These are phyloP conservation scores for Lonicera japonica DNA, from an alignment of 129 eudicot species.

Conservation along the genomic window DNA sequence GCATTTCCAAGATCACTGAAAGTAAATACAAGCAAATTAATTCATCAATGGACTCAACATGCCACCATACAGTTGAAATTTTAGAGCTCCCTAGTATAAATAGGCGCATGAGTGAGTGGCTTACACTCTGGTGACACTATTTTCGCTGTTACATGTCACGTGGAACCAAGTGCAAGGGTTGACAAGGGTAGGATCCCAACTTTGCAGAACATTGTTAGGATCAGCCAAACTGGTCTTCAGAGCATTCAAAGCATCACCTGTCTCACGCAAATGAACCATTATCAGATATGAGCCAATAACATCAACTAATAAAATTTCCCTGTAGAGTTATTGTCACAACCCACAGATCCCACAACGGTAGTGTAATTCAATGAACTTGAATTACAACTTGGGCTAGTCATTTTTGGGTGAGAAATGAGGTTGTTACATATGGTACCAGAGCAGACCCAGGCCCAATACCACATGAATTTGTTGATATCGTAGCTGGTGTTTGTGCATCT, in stretches of 20 bases:
- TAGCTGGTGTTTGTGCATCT: too few relatives aligned
- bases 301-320: background rate
- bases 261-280: slow-evolving; percentile 12
- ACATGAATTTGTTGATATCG: too few relatives aligned
- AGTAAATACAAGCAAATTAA: background rate
- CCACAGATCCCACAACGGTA: background rate
- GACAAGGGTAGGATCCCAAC: slow-evolving; percentile 92
- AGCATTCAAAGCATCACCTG: slow-evolving; percentile 85
- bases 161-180: slow-evolving; percentile 96
- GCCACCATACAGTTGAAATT: background rate
- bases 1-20: slow-evolving; percentile 93
- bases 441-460: too few relatives aligned
- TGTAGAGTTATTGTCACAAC: background rate
- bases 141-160: slow-evolving; percentile 69
- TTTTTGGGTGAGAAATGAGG: too few relatives aligned
- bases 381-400: too few relatives aligned
- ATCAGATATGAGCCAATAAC: slow-evolving; percentile 18
- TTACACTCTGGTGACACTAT: slow-evolving; percentile 87
- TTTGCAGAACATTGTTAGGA: slow-evolving; percentile 81
- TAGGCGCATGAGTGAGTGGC: slow-evolving; percentile 10
- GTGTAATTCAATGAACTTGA: too few relatives aligned
- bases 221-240: slow-evolving; percentile 57
- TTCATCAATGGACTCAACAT: background rate
- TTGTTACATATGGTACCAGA: too few relatives aligned
- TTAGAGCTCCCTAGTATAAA: background rate